Evolutionary conservation across 1,139 yeast genomes (phyloP), one percentile per base, ranked within the genome.

Genomic region (Entelexis paramagnoliae): DNA sequence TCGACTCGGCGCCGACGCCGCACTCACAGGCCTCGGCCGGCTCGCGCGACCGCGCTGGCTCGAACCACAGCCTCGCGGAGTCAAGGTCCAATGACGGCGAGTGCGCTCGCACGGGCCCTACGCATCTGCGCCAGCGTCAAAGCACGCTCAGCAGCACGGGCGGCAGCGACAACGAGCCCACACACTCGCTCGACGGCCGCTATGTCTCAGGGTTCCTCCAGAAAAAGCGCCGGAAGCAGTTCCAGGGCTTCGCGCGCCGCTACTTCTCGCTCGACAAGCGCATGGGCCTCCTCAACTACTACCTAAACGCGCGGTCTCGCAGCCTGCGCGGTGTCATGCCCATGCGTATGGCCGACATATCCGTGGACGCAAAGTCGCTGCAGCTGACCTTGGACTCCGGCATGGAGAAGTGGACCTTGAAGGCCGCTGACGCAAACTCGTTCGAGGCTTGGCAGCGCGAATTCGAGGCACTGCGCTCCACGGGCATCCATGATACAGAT

Each of bases 301-400:
- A 83, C 63, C 70, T 83, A 59, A 81, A 84, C 62, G 84, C 82
- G 55, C 78, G 79, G 56, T 73, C 80, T 8, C 74, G 79, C 52
- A 79, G 81, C 55, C 75, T 87, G 55, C 76, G 97, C 53, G 98
- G 98, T 50, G 91, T 87, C 62, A 88, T 91, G 87, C 94, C 94
- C 20, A 79, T 91, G 46, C 79, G 77, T 50, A 76, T 83, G 46
- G 80, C 95, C 10, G 85, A 84, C 26, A 79, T 91, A 3, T 96
- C 95, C 1, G 74, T 79, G 30, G 52, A 50, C 35, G 34, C 26
- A 13, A 76, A 77, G 51, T 77, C 78, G 28, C 70, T 79, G 49
- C 84, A 84, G 60, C 80, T 91, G 47, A 81, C 83, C 50, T 76
- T 91, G 57, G 97, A 91, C 66, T 87, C 96, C 0, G 98, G 98